Conservation (phyloP, 305 asterid genomes). For the Fraxinus albicans region DNA sequence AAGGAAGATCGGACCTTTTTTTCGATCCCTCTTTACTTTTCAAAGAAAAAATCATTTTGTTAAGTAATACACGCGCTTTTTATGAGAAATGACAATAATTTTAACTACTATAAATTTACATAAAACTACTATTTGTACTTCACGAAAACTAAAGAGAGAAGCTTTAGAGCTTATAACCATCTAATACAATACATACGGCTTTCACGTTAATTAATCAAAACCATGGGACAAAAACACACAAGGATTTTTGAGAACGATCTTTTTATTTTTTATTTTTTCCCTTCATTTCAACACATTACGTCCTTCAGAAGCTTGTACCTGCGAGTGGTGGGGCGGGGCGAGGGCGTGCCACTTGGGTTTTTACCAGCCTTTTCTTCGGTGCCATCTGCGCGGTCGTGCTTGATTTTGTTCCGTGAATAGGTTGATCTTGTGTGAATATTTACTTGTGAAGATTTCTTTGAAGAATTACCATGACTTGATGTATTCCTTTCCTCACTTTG, state of each 20-base stretch:
- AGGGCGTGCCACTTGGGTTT: constrained; percentile 46
- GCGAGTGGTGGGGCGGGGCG: constrained; percentile 73
- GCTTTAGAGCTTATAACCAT: background rate
- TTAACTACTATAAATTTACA: background rate
- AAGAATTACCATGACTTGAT: constrained; percentile 31
- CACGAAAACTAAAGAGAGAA: background rate
- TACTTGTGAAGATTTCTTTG: constrained; percentile 39
- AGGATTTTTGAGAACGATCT: constrained; percentile 3
- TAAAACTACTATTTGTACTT: background rate
- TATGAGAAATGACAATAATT: background rate
- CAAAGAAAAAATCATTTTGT: too few species aligned
- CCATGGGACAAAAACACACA: background rate
- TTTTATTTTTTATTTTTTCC: background rate
- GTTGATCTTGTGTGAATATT: constrained; percentile 42
- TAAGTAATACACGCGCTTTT: background rate
- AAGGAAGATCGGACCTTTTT: background rate
- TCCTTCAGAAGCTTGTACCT: constrained; percentile 98
- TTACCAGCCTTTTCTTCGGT: constrained; percentile 45
- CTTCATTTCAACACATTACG: constrained; percentile 68
- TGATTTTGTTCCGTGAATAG: constrained; percentile 66
- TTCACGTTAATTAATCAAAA: background rate
- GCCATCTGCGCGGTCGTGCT: constrained; percentile 49
- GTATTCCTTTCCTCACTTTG: constrained; percentile 53
- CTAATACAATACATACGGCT: constrained; percentile 5
- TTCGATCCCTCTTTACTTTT: background rate